Evolutionary conservation across 176 grass and related monocot species (phyloP).

Genomic region (Bothriochloa decipiens): DNA sequence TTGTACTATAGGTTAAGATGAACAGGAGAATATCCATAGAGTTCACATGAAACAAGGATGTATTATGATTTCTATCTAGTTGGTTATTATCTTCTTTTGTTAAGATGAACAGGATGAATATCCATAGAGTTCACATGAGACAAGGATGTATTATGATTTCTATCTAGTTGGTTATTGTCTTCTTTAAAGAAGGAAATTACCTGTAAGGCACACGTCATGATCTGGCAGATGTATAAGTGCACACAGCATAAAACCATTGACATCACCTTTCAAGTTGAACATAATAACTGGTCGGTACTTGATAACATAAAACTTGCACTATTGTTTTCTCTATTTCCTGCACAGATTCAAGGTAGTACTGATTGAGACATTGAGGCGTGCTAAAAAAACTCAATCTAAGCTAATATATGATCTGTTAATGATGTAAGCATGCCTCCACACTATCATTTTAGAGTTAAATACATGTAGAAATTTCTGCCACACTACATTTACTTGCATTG

Average conservation of each 20-base stretch:
- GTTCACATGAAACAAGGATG: neutral
- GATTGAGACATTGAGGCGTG: neutral
- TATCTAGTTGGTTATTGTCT: neutral
- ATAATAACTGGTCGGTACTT: conserved; percentile 22
- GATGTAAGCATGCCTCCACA: conserved; percentile 9
- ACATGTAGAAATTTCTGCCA: conserved; percentile 7
- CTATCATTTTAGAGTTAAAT: neutral
- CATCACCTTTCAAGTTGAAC: conserved; percentile 24
- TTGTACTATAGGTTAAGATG: conserved; percentile 2
- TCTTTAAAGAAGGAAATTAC: neutral
- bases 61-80: neutral
- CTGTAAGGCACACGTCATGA: neutral
- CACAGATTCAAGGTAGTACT: neutral
- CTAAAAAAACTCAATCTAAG: neutral
- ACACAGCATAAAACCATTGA: conserved; percentile 9
- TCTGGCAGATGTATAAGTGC: neutral
- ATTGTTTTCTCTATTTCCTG: neutral
- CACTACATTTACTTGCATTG: neutral
- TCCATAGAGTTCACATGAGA: neutral
- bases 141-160: neutral
- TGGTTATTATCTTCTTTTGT: neutral
- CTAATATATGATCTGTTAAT: neutral
- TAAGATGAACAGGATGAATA: too few species aligned
- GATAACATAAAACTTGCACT: neutral
- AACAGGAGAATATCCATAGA: neutral